Base-by-base conservation (phyloP, 2,329 filamentous ascomycete genomes). In the Amauroascus niger region DNA sequence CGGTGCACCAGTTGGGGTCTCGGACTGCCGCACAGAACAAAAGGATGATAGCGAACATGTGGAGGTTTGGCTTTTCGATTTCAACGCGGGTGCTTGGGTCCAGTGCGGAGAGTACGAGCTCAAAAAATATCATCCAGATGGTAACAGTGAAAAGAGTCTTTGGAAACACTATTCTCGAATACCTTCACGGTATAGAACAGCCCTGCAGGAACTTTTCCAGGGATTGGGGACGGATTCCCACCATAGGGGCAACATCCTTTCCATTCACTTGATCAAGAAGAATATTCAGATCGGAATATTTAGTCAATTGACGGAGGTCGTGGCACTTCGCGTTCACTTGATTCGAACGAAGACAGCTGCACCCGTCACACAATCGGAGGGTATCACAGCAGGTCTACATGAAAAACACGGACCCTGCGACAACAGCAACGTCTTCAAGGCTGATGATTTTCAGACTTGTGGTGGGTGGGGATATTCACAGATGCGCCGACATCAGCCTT, bases 101-200 rank as follows among this genome's bases (percentile, higher is more conserved):
- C 30, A 24, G 40, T 45, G 28, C 48, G 50, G 30, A 20, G 53
- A 52, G 24, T 32, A 30, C 32, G 35, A 51, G 43, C 13, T 22
- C 5, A 11, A 43, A 2, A 33, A 54, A 11, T 14, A 24, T 22
- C 18, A 22, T 24, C n/a, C 18, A 14, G 6, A 6, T 30, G 11
- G 16, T 11, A 18, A 3, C 16, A 6, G 24, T 3, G 43, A 28
- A 45, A 7, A 41, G 13, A 28, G 24, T 6, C 28, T 55, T 2
- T 55, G 53, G 53, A 16, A 32, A 32, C 6, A 20, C n/a, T 55
- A 46, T 43, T 51, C 53, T 32, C 47, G 35, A 16, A 39, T 55
- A 16, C 41, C 48, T 20, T n/a, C 53, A 24, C 18, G 39, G 8
- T 24, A 45, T 43, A 39, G 48, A 28, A n/a, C 6, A 24, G 14